phyloP scores from a whole-genome alignment of 1,139 yeast species.

The Kluyveromyces sp. region DNA sequence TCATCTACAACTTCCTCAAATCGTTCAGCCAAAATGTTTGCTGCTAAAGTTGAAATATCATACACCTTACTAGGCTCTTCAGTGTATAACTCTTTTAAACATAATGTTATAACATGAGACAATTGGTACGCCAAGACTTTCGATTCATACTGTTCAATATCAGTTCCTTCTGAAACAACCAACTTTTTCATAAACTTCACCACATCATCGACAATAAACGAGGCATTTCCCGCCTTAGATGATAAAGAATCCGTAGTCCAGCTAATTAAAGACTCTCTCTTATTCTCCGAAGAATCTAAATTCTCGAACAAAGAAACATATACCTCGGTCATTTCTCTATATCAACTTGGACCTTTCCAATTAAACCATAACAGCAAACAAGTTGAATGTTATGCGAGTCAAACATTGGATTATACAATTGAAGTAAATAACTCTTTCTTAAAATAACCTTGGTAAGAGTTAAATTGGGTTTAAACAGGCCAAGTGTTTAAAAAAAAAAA shows the following conservation, averaged over 20 bases:
- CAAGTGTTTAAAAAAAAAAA: too few species aligned
- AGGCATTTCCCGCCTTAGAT: background rate
- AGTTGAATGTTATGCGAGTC: background rate
- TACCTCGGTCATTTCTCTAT: background rate
- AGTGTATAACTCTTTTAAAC: slow-evolving; percentile 13
- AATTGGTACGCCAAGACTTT: slow-evolving; percentile 6
- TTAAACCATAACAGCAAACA: background rate
- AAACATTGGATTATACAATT: too few species aligned
- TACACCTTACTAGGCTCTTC: slow-evolving; percentile 19
- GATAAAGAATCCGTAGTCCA: slow-evolving; percentile 4
- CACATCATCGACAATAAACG: background rate
- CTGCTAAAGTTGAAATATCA: slow-evolving; percentile 23
- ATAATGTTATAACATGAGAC: slow-evolving; percentile 18
- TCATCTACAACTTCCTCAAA: slow-evolving; percentile 15
- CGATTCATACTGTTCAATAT: background rate
- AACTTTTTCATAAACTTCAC: background rate
- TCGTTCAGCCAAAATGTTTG: slow-evolving; percentile 20
- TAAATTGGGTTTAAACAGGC: too few species aligned
- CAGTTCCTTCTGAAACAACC: background rate
- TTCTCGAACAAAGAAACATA: background rate
- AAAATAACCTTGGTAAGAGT: too few species aligned
- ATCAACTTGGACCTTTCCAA: background rate
- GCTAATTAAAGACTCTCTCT: slow-evolving; percentile 1
- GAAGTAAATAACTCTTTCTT: too few species aligned
- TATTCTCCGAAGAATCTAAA: background rate